These are phyloP conservation scores for Dioscorea dumetorum DNA, from an alignment of 106 monocot genomes.

Conservation along the genomic window DNA sequence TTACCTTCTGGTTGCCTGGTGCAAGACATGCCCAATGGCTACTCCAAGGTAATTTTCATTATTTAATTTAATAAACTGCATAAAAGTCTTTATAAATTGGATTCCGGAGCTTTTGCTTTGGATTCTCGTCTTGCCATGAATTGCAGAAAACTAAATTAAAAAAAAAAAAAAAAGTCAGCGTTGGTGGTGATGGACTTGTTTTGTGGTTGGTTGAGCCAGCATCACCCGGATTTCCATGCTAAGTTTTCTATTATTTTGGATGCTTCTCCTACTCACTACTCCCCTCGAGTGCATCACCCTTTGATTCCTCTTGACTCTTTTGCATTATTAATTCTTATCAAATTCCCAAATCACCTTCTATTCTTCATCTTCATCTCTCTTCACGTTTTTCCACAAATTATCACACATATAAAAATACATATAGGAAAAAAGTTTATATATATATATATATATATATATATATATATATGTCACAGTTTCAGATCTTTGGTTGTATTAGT, in stretches of 20 bases:
- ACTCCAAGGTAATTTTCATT: constrained; percentile 53
- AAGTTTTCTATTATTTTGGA: constrained; percentile 8
- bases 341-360: too few relatives aligned
- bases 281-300: constrained; percentile 4
- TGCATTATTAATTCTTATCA: too few relatives aligned
- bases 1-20: constrained; percentile 82
- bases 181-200: not conserved
- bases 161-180: not conserved
- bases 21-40: constrained; percentile 86
- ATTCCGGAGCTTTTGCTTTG: not conserved
- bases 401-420: too few relatives aligned
- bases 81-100: too few relatives aligned
- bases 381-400: too few relatives aligned
- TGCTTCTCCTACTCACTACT: constrained; percentile 17
- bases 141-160: not conserved
- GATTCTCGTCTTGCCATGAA: too few relatives aligned
- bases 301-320: not conserved
- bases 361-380: too few relatives aligned
- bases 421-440: too few relatives aligned
- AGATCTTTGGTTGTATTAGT: not conserved
- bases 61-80: too few relatives aligned
- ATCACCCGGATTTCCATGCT: not conserved
- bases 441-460: too few relatives aligned
- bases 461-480: too few relatives aligned
- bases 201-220: not conserved